Conservation (phyloP, 2,329 filamentous ascomycete species). For the Purpureocillium takamizusanense region DNA sequence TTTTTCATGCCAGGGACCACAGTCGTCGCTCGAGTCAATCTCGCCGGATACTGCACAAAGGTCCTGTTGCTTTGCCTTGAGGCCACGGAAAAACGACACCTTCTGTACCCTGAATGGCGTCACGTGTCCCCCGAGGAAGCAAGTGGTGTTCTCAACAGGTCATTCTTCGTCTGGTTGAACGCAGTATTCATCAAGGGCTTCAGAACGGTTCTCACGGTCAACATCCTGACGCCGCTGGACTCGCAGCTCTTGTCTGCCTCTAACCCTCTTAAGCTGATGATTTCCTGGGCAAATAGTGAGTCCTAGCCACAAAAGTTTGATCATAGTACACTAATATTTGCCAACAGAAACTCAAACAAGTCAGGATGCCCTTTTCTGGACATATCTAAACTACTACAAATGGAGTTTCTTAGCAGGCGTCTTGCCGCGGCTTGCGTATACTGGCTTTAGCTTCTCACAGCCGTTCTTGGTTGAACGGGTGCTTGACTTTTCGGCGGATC, state of each 20-base stretch:
- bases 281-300: slow-evolving; percentile 7
- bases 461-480: slow-evolving; percentile 30
- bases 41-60: slow-evolving; percentile 17
- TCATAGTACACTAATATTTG: too few relatives aligned
- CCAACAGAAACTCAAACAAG: slow-evolving; percentile 11
- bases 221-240: slow-evolving; percentile 8
- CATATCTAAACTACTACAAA: slow-evolving; percentile 15
- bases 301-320: neutral
- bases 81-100: slow-evolving; percentile 16
- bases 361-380: slow-evolving; percentile 13
- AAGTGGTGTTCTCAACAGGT: slow-evolving; percentile 18
- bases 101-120: slow-evolving; percentile 10
- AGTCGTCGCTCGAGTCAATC: slow-evolving; percentile 14
- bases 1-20: slow-evolving; percentile 16
- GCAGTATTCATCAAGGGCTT: slow-evolving; percentile 16
- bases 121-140: slow-evolving; percentile 19
- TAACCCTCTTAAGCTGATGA: slow-evolving; percentile 5
- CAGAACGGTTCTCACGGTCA: slow-evolving; percentile 11
- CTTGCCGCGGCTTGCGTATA: slow-evolving; percentile 23
- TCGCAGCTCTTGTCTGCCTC: slow-evolving; percentile 8
- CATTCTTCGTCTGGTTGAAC: slow-evolving; percentile 24
- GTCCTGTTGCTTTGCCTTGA: slow-evolving; percentile 18
- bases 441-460: slow-evolving; percentile 30
- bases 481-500: slow-evolving; percentile 18
- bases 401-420: slow-evolving; percentile 19